Evolutionary conservation across 78 protist species (phyloP).

Genomic region (Emiliania huxleyi): DNA sequence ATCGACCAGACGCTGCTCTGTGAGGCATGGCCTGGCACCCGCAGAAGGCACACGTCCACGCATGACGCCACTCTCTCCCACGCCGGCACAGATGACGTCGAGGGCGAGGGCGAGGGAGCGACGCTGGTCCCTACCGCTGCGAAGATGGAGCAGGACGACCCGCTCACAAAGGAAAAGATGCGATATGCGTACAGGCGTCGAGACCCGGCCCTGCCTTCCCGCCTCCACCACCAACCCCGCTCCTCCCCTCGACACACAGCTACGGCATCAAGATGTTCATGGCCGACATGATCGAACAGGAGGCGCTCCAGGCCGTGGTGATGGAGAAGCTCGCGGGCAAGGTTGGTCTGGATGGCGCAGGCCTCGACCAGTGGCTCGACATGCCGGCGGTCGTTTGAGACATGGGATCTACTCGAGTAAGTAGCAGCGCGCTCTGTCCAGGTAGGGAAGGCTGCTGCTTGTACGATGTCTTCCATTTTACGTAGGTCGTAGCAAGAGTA

Average conservation of each 20-base stretch:
- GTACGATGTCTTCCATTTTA: too few relatives aligned
- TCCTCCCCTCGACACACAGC: too few relatives aligned
- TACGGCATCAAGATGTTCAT: not conserved
- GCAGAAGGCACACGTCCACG: too few relatives aligned
- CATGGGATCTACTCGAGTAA: too few relatives aligned
- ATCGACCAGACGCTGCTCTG: not conserved
- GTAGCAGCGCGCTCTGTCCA: too few relatives aligned
- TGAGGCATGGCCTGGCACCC: too few relatives aligned
- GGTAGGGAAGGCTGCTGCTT: too few relatives aligned
- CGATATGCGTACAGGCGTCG: not conserved
- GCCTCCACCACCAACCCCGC: too few relatives aligned
- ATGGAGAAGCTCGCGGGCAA: not conserved
- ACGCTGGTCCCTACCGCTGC: not conserved
- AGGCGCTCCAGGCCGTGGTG: not conserved
- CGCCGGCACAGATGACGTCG: too few relatives aligned
- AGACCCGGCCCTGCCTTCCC: too few relatives aligned
- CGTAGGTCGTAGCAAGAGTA: too few relatives aligned
- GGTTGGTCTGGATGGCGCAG: not conserved
- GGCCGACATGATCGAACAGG: not conserved
- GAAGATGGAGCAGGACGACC: not conserved
- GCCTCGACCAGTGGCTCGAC: not conserved
- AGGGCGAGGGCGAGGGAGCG: not conserved
- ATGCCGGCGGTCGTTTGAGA: not conserved
- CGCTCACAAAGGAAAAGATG: not conserved
- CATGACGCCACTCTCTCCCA: too few relatives aligned